These are phyloP conservation scores for Amanita phalloides DNA, from an alignment of 768 basidiomycete genomes.

Conservation along the genomic window DNA sequence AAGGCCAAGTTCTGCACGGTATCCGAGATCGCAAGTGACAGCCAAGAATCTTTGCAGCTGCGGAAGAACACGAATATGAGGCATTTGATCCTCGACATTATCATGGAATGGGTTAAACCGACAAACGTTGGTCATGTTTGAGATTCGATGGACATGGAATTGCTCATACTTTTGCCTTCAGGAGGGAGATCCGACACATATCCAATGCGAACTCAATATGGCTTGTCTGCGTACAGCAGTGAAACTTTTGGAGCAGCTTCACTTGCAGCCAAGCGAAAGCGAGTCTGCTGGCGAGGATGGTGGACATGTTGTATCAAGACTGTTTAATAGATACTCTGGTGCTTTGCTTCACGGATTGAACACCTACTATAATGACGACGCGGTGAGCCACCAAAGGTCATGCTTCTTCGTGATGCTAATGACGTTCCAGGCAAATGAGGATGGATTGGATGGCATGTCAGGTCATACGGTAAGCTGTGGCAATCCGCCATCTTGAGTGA, in stretches of 20 bases:
- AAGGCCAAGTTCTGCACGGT: conserved; percentile 70
- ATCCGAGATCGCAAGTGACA: conserved; percentile 56
- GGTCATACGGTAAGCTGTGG: conserved; percentile 37
- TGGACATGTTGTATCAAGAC: conserved; percentile 58
- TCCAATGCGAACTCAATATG: conserved; percentile 61
- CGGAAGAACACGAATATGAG: conserved; percentile 60
- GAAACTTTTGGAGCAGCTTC: conserved; percentile 64
- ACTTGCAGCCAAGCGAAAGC: conserved; percentile 46
- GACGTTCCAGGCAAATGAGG: conserved; percentile 23
- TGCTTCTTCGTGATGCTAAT: neutral
- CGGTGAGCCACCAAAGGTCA: conserved; percentile 12
- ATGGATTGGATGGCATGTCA: conserved; percentile 30
- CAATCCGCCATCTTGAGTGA: conserved; percentile 12
- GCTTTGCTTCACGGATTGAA: conserved; percentile 55
- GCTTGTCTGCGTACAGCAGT: conserved; percentile 67
- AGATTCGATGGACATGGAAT: neutral
- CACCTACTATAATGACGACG: conserved; percentile 32
- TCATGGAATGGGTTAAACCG: conserved; percentile 72
- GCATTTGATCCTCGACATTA: conserved; percentile 61
- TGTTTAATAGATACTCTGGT: conserved; percentile 71
- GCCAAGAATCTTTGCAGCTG: conserved; percentile 47
- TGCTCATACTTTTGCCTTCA: conserved; percentile 9
- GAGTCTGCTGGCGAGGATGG: conserved; percentile 50
- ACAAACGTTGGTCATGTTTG: conserved; percentile 27
- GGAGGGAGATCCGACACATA: conserved; percentile 22